Evolutionary conservation across 106 monocot species (phyloP).

Genomic region (Allium fistulosum): DNA sequence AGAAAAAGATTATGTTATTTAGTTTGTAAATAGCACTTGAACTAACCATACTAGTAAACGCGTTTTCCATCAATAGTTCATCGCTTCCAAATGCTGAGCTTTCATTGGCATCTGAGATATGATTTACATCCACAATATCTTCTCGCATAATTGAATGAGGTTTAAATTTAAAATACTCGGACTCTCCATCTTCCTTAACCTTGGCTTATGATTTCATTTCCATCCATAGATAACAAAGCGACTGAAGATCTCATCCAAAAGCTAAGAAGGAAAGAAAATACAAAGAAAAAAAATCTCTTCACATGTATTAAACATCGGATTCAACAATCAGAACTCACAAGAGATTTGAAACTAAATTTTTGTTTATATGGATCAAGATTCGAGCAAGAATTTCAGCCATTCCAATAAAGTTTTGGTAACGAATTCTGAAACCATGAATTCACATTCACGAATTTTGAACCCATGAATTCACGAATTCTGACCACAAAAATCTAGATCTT

Average conservation of each 20-base stretch:
- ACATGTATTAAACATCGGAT: too few relatives aligned
- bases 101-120: constrained; percentile 28
- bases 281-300: constrained; percentile 4
- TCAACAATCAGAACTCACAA: not conserved
- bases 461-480: too few relatives aligned
- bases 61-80: constrained; percentile 30
- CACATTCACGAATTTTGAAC: too few relatives aligned
- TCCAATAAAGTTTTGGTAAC: too few relatives aligned
- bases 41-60: constrained; percentile 32
- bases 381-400: too few relatives aligned
- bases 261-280: too few relatives aligned
- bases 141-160: constrained; percentile 54
- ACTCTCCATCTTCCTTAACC: constrained; percentile 39
- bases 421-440: too few relatives aligned
- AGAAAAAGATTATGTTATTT: not conserved
- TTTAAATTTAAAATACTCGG: constrained; percentile 54
- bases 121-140: constrained; percentile 41
- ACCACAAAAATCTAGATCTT: too few relatives aligned
- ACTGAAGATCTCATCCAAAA: constrained; percentile 55
- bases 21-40: not conserved
- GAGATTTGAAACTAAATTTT: too few relatives aligned
- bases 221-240: constrained; percentile 67
- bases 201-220: constrained; percentile 52
- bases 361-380: too few relatives aligned
- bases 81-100: too few relatives aligned